phyloP scores from a whole-genome alignment of 257 asterid species.

The Solanum bukasovii region DNA sequence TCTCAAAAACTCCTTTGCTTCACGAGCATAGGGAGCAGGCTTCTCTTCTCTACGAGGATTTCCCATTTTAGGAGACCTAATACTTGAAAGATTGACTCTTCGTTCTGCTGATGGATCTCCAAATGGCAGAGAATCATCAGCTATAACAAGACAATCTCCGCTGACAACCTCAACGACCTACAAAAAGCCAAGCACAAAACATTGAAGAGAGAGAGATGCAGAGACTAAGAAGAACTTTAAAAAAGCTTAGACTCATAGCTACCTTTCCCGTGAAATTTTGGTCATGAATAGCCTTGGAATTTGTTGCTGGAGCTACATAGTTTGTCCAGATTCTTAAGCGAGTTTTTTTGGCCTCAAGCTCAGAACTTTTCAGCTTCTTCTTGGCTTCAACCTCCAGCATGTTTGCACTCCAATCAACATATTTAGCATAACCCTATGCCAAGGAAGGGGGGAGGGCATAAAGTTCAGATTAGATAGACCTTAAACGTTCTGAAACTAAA shows the following conservation, averaged over 20 bases:
- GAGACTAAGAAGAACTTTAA: neutral
- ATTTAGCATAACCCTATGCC: conserved; percentile 79
- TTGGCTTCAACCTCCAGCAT: conserved; percentile 68
- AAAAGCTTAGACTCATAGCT: neutral
- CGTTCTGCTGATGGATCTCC: conserved; percentile 97
- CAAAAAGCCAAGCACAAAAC: conserved; percentile 4
- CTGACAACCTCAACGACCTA: conserved; percentile 92
- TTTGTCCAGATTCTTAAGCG: conserved; percentile 78
- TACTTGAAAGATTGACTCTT: conserved; percentile 91
- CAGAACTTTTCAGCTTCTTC: conserved; percentile 62
- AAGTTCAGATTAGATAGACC: neutral
- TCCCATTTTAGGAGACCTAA: conserved; percentile 88
- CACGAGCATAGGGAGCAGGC: conserved; percentile 95
- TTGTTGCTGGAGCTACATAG: conserved; percentile 73
- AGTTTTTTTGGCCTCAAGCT: conserved; percentile 78
- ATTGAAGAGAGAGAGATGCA: neutral
- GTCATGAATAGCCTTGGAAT: conserved; percentile 94
- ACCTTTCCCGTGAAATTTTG: conserved; percentile 96
- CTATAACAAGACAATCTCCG: conserved; percentile 80
- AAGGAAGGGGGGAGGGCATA: neutral
- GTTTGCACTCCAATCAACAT: conserved; percentile 92
- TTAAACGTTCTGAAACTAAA: neutral
- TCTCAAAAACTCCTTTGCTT: conserved; percentile 90
- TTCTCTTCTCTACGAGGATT: conserved; percentile 94
- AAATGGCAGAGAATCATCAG: conserved; percentile 82